Evolutionary conservation across 169 alveolate genomes (phyloP).

Genomic region (Neospora caninum): DNA sequence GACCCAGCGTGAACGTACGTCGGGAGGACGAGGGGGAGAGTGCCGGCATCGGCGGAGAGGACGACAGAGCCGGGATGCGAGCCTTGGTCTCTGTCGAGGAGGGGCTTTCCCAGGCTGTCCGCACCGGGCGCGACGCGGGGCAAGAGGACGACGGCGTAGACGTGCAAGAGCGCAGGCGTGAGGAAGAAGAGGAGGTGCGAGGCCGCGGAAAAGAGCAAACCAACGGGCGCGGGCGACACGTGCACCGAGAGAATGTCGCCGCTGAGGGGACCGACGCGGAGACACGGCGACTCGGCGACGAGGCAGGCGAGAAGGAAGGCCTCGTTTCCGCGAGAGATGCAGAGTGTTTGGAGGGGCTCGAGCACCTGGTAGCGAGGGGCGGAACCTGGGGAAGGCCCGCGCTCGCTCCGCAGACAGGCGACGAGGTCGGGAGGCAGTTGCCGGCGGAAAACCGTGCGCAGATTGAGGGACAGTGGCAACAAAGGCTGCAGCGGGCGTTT

Average conservation of each 20-base stretch:
- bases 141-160: conserved; percentile 4
- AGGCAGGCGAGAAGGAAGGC: background rate
- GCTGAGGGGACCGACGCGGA: conserved; percentile 14
- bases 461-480: background rate
- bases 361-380: conserved; percentile 1
- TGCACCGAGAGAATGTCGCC: background rate
- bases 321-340: background rate
- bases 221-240: background rate
- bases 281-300: background rate
- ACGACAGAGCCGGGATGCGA: background rate
- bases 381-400: background rate
- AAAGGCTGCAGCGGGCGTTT: background rate
- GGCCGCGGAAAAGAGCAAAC: background rate
- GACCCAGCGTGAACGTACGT: background rate
- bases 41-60: background rate
- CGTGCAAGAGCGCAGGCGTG: background rate
- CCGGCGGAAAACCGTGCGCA: background rate
- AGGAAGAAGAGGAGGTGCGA: conserved; percentile 29
- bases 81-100: background rate
- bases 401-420: background rate
- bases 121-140: background rate
- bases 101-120: background rate
- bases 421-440: conserved; percentile 1
- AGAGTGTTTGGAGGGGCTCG: conserved; percentile 1
- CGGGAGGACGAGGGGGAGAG: background rate